Conservation (phyloP, 306 rosid species). For the Albizia julibrissin region DNA sequence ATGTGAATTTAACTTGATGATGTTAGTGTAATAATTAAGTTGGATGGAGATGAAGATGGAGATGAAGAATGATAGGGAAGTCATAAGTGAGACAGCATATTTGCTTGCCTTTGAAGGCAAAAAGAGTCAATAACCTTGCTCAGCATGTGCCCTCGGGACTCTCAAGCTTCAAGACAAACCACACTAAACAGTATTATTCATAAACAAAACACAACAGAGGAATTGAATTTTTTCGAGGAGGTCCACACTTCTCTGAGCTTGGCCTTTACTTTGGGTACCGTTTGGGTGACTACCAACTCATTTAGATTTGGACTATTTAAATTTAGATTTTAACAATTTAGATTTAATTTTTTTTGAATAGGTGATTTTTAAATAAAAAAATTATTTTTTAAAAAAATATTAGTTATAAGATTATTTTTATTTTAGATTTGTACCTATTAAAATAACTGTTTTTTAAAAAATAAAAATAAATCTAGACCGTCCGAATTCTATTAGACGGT, state of each 20-base stretch:
- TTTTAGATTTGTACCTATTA: too few species aligned
- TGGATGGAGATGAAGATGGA: neutral
- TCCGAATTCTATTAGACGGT: too few species aligned
- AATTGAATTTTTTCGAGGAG: neutral
- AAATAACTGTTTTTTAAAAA: too few species aligned
- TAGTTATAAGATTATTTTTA: too few species aligned
- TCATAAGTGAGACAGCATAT: neutral
- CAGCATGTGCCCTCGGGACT: neutral
- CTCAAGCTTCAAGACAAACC: neutral
- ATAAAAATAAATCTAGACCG: too few species aligned
- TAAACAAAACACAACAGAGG: neutral
- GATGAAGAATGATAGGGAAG: neutral
- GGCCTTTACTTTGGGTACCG: neutral
- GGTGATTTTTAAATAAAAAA: too few species aligned
- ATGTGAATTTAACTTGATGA: neutral
- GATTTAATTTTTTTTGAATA: too few species aligned
- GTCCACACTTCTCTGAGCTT: neutral
- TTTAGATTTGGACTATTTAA: too few species aligned
- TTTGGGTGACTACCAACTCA: too few species aligned
- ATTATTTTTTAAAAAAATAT: too few species aligned
- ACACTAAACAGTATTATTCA: too few species aligned
- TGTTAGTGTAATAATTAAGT: neutral
- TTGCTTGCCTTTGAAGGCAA: constrained; percentile 25
- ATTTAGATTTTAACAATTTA: too few species aligned
- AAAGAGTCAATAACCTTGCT: neutral